Percentiles rank a stretch among this genome's conserved stretches.
These are phyloP conservation scores for Spinacia oleracea DNA, from an alignment of 179 eudicot genomes.

Conservation along the genomic window DNA sequence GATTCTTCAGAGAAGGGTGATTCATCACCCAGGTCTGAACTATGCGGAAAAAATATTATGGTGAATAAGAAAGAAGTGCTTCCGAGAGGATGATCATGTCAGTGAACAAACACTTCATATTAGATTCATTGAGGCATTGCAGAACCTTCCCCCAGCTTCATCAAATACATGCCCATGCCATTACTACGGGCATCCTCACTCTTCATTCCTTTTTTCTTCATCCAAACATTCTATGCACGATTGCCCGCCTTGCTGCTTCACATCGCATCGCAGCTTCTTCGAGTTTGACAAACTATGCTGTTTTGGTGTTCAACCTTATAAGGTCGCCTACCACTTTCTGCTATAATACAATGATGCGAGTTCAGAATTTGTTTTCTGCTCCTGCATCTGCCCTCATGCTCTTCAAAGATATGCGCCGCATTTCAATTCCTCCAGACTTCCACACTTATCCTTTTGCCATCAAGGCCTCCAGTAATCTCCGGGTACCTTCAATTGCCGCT, in stretches of 20 bases:
- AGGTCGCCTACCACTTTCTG: slow-evolving; percentile 57
- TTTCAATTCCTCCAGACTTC: slow-evolving; percentile 54
- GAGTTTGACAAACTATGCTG: slow-evolving; percentile 37
- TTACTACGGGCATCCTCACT: slow-evolving; percentile 49
- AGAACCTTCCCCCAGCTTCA: slow-evolving; percentile 49
- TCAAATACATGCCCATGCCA: slow-evolving; percentile 60
- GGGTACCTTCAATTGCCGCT: slow-evolving; percentile 28
- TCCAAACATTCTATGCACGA: slow-evolving; percentile 41
- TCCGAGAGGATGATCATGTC: background rate
- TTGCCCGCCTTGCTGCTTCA: slow-evolving; percentile 33
- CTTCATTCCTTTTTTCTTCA: slow-evolving; percentile 37
- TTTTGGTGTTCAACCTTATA: slow-evolving; percentile 51
- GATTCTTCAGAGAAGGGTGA: background rate
- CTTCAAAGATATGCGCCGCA: slow-evolving; percentile 57
- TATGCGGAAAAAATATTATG: background rate
- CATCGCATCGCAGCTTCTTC: slow-evolving; percentile 15
- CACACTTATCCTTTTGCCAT: slow-evolving; percentile 81
- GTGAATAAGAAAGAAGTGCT: background rate
- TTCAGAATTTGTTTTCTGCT: slow-evolving; percentile 50
- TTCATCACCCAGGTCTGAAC: background rate
- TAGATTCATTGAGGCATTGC: slow-evolving; percentile 43
- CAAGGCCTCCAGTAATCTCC: slow-evolving; percentile 55
- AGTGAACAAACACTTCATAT: slow-evolving; percentile 22
- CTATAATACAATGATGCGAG: slow-evolving; percentile 69
- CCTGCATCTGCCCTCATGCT: slow-evolving; percentile 49